Conservation (phyloP, 192 early-diverging fungal species). For the Lobosporangium transversale region DNA sequence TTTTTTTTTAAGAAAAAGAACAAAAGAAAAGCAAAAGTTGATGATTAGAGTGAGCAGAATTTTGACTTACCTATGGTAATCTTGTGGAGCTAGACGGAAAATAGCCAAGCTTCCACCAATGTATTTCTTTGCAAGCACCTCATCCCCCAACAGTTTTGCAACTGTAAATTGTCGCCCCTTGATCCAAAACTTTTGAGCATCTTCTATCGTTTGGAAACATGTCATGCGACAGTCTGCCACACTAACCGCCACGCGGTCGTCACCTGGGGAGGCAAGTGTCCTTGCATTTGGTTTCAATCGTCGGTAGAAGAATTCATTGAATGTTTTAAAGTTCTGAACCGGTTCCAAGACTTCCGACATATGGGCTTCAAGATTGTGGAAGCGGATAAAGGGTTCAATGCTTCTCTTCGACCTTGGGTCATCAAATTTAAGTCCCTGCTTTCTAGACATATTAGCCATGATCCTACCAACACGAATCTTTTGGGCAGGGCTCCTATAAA, state of each 20-base stretch:
- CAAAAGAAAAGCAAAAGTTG: not conserved
- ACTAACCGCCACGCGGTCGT: conserved; percentile 69
- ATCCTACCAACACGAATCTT: conserved; percentile 58
- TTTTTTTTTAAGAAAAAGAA: no score
- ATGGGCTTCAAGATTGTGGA: conserved; percentile 69
- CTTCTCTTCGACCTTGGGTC: conserved; percentile 69
- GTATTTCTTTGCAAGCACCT: conserved; percentile 57
- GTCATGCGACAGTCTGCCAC: conserved; percentile 82
- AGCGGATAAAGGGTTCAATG: conserved; percentile 78
- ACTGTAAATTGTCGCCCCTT: conserved; percentile 81
- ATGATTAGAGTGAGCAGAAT: no score
- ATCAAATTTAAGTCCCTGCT: conserved; percentile 81
- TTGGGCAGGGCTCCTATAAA: conserved; percentile 73
- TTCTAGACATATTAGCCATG: conserved; percentile 62
- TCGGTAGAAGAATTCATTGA: conserved; percentile 90
- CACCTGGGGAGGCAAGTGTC: conserved; percentile 50
- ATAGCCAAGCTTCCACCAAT: conserved; percentile 74
- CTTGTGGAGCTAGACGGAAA: conserved; percentile 84
- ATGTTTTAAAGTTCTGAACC: conserved; percentile 71
- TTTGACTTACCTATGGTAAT: conserved; percentile 74
- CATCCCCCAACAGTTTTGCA: conserved; percentile 65
- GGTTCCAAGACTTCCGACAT: conserved; percentile 77
- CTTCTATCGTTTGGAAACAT: conserved; percentile 69
- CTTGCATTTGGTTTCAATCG: conserved; percentile 76
- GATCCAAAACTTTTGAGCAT: conserved; percentile 80